Percentiles rank a stretch among this genome's conserved stretches.
Evolutionary conservation across 202 grass and related monocot species (phyloP).

Genomic region (Zizania palustris): DNA sequence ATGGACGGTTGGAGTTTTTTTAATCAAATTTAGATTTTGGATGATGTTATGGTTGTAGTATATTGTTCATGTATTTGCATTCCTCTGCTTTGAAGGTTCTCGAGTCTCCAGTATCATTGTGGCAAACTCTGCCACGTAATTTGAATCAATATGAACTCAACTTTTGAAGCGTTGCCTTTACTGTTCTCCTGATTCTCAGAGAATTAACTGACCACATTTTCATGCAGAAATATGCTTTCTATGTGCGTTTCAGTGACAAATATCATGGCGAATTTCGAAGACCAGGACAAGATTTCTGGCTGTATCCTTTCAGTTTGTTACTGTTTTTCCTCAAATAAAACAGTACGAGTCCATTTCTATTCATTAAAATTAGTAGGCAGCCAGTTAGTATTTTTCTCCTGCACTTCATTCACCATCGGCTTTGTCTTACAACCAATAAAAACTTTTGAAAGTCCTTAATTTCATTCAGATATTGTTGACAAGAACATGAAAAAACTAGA

Average conservation of each 20-base stretch:
- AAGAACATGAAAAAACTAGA: constrained; percentile 57
- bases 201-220: constrained; percentile 24
- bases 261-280: constrained; percentile 71
- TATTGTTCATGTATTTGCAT: background rate
- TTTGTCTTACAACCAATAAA: constrained; percentile 23
- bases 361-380: background rate
- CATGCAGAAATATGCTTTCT: constrained; percentile 66
- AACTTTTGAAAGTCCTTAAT: constrained; percentile 44
- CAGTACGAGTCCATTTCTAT: background rate
- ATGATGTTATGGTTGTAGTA: background rate
- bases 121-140: background rate
- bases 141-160: constrained; percentile 10
- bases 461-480: constrained; percentile 61
- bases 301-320: constrained; percentile 73
- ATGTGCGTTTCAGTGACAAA: constrained; percentile 81
- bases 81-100: background rate
- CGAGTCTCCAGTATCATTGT: constrained; percentile 18
- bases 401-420: constrained; percentile 30
- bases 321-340: constrained; percentile 13
- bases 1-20: background rate
- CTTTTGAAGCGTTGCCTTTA: background rate
- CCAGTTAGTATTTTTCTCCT: background rate
- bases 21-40: constrained; percentile 21
- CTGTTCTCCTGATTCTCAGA: constrained; percentile 31
- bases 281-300: constrained; percentile 67